Evolutionary conservation across 1,284 basidiomycete species (phyloP).

Genomic region (Apiotrichum veenhuisii): DNA sequence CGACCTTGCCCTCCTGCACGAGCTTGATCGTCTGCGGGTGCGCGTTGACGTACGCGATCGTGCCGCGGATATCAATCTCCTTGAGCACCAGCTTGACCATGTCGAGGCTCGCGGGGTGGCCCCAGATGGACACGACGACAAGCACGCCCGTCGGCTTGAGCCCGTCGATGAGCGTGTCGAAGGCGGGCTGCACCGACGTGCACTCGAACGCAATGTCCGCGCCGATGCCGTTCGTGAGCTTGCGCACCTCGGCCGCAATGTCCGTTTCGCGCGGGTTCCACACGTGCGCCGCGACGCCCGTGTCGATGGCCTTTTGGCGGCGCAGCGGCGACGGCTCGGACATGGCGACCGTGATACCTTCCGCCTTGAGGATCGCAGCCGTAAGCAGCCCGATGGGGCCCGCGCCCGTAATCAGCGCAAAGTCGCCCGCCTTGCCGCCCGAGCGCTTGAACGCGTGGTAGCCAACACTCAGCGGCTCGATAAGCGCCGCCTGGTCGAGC

Average conservation of each 20-base stretch:
- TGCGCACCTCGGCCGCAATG: slow-evolving; percentile 6
- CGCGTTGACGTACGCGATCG: slow-evolving; percentile 15
- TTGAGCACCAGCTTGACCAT: slow-evolving; percentile 17
- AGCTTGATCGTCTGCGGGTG: slow-evolving; percentile 17
- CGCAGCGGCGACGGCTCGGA: slow-evolving; percentile 13
- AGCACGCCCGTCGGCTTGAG: slow-evolving; percentile 13
- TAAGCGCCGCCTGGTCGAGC: slow-evolving; percentile 20
- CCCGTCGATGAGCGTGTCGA: slow-evolving; percentile 17
- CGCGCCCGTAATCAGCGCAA: slow-evolving; percentile 16
- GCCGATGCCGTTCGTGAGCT: slow-evolving; percentile 8
- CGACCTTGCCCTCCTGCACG: slow-evolving; percentile 16
- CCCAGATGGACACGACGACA: slow-evolving; percentile 18
- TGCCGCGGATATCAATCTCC: slow-evolving; percentile 19
- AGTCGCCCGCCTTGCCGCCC: slow-evolving; percentile 14
- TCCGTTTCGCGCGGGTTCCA: slow-evolving; percentile 12
- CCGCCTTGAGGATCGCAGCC: slow-evolving; percentile 18
- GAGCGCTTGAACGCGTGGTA: slow-evolving; percentile 18
- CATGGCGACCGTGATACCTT: slow-evolving; percentile 15
- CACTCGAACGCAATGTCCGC: slow-evolving; percentile 20
- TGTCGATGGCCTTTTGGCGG: slow-evolving; percentile 12
- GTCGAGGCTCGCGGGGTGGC: slow-evolving; percentile 10
- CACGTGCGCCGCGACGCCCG: slow-evolving; percentile 12
- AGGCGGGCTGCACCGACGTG: slow-evolving; percentile 15
- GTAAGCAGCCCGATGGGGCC: slow-evolving; percentile 20
- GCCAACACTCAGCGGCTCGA: slow-evolving; percentile 18